Evolutionary conservation across 192 early-diverging fungal genomes (phyloP).

Genomic region (Gonapodya sp.): DNA sequence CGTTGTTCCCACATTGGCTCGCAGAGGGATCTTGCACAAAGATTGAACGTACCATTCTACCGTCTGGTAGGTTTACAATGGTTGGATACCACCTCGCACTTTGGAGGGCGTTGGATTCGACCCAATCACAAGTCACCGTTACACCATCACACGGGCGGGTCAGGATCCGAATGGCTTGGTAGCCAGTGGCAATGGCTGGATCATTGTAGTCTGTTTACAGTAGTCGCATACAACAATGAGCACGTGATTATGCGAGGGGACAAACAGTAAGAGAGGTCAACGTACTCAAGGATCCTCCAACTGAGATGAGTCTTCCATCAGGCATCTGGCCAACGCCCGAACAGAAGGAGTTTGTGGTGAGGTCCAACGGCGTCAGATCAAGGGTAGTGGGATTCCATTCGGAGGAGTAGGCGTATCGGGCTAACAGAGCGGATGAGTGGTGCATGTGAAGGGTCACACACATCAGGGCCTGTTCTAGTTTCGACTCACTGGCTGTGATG

Average conservation of each 20-base stretch:
- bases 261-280: too few species aligned
- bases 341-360: not conserved
- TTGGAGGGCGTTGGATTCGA: not conserved
- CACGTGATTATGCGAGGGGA: too few species aligned
- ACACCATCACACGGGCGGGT: not conserved
- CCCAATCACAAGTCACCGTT: not conserved
- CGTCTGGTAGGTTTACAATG: not conserved
- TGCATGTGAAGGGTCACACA: not conserved
- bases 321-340: not conserved
- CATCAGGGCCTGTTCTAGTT: not conserved
- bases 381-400: not conserved
- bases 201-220: not conserved
- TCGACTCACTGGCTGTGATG: not conserved
- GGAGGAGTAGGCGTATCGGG: not conserved
- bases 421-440: too few species aligned
- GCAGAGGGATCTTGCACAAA: too few species aligned
- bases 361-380: not conserved
- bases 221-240: not conserved
- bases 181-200: not conserved
- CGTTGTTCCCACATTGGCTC: too few species aligned
- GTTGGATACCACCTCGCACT: not conserved
- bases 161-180: not conserved
- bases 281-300: not conserved
- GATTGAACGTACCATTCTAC: not conserved
- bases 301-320: not conserved